Evolutionary conservation across 257 asterid species (phyloP).

Genomic region (Craterostigma plantagineum): DNA sequence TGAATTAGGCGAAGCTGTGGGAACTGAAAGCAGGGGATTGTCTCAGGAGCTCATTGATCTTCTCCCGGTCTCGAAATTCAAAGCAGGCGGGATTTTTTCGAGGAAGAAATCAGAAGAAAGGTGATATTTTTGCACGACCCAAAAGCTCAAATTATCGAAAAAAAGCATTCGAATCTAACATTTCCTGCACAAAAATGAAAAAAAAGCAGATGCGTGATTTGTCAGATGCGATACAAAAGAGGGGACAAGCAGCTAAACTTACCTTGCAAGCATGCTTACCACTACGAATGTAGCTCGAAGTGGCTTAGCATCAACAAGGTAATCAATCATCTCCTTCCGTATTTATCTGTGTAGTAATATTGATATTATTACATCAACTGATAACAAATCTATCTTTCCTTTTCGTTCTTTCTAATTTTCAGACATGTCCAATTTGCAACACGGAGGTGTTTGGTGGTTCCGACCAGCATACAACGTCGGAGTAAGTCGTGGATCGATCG

Average conservation of each 20-base stretch:
- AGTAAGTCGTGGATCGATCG: no score
- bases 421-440: conserved; percentile 90
- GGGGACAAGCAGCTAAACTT: conserved; percentile 65
- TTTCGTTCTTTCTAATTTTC: conserved; percentile 11
- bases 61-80: conserved; percentile 69
- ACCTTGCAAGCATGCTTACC: conserved; percentile 84
- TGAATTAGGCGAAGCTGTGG: conserved; percentile 85
- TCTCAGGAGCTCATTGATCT: conserved; percentile 56
- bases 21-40: conserved; percentile 76
- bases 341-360: neutral
- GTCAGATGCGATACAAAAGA: conserved; percentile 81
- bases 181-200: conserved; percentile 7
- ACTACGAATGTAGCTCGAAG: conserved; percentile 65
- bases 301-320: conserved; percentile 95
- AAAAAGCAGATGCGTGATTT: conserved; percentile 64
- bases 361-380: neutral
- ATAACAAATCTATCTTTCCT: neutral
- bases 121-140: conserved; percentile 10
- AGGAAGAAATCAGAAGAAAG: conserved; percentile 58
- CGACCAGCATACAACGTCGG: no score
- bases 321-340: conserved; percentile 3
- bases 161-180: neutral
- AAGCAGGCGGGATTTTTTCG: conserved; percentile 66
- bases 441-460: conserved; percentile 37
- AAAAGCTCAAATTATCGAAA: no score